phyloP scores from a whole-genome alignment of 2,329 filamentous ascomycete species.

The Diaporthe helianthi region DNA sequence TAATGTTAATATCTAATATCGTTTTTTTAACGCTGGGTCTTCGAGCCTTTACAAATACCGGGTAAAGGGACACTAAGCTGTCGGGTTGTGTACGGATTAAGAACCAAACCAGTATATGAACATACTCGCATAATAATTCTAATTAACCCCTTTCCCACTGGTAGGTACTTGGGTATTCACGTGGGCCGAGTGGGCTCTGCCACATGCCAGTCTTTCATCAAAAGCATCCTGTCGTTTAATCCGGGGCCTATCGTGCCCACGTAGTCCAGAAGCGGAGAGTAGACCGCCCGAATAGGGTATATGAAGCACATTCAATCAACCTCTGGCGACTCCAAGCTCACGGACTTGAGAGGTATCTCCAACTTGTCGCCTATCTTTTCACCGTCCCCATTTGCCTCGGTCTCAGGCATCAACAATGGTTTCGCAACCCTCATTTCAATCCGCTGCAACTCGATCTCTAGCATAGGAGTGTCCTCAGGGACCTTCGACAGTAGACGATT shows the following conservation, averaged over 20 bases:
- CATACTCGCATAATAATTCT: too few relatives aligned
- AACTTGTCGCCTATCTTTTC: not conserved
- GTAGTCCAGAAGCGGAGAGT: not conserved
- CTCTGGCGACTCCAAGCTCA: constrained; percentile 31
- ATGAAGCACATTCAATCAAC: constrained; percentile 15
- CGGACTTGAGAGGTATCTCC: not conserved
- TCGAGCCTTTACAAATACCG: too few relatives aligned
- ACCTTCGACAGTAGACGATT: constrained; percentile 54
- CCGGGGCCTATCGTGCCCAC: not conserved
- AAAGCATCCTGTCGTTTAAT: not conserved
- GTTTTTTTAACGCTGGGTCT: too few relatives aligned
- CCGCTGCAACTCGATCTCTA: constrained; percentile 62
- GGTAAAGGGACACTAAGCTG: too few relatives aligned
- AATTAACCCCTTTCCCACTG: too few relatives aligned
- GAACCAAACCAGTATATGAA: too few relatives aligned
- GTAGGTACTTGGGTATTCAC: too few relatives aligned
- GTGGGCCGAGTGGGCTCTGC: not conserved
- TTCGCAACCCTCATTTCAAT: constrained; percentile 50
- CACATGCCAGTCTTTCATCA: not conserved
- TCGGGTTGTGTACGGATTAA: too few relatives aligned
- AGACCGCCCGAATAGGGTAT: not conserved
- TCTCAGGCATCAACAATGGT: constrained; percentile 3
- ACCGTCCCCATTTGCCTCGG: not conserved
- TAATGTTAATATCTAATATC: too few relatives aligned
- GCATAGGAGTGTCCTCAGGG: constrained; percentile 53